These are phyloP conservation scores for Nothophytophthora sp. DNA, from an alignment of 352 stramenopile species.

Conservation along the genomic window DNA sequence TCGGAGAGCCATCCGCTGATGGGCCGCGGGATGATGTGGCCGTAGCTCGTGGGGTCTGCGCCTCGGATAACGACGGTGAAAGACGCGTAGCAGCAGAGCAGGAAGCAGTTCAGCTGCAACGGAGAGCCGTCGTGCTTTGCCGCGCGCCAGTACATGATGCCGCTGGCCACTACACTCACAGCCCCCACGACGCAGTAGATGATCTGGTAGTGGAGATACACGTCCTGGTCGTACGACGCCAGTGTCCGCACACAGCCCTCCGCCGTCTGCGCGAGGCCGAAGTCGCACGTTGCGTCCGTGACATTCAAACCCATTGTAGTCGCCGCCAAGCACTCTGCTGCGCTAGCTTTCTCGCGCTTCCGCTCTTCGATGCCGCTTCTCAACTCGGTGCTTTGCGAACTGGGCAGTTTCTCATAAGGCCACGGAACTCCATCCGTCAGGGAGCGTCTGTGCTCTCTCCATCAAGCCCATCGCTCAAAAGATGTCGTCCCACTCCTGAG, in stretches of 20 bases:
- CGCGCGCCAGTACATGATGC: conserved; percentile 11
- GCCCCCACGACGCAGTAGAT: conserved; percentile 11
- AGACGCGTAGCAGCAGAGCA: conserved; percentile 13
- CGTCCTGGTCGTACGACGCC: conserved; percentile 7
- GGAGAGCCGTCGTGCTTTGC: conserved; percentile 13
- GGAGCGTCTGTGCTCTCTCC: too few species aligned
- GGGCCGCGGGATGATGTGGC: conserved; percentile 17
- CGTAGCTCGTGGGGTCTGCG: conserved; percentile 17
- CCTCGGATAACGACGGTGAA: conserved; percentile 20
- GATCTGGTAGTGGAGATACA: conserved; percentile 10
- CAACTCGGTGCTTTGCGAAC: too few species aligned
- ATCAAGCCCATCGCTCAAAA: too few species aligned
- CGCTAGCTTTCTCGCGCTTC: too few species aligned
- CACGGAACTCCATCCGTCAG: too few species aligned
- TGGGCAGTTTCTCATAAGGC: too few species aligned
- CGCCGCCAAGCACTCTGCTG: too few species aligned
- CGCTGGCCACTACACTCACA: neutral
- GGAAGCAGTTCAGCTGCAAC: conserved; percentile 21
- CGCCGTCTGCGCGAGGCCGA: conserved; percentile 5
- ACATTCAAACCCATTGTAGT: conserved; percentile 4
- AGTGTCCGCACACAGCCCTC: conserved; percentile 9
- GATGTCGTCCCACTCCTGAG: too few species aligned
- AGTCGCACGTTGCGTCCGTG: conserved; percentile 17
- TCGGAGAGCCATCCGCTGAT: conserved; percentile 19
- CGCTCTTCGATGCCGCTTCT: too few species aligned